Base-by-base conservation (phyloP, 2,329 filamentous ascomycete species). In the Neopestalotiopsis sp. region DNA sequence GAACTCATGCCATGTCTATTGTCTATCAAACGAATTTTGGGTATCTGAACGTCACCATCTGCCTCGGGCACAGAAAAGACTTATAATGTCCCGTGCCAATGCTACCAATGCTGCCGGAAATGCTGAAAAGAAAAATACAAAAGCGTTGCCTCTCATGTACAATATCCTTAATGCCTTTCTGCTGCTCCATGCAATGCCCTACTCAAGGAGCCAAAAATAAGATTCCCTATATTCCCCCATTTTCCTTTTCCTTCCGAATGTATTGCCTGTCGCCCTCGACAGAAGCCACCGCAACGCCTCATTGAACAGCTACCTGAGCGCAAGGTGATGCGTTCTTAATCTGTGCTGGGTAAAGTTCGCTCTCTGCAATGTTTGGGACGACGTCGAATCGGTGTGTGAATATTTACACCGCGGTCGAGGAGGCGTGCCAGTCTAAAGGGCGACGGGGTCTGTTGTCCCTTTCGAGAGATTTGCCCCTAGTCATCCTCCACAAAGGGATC, bases 401-500 rank as follows among this genome's bases (percentile, higher is more conserved):
- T 64, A 32, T 64, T 64, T 38, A 32, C 61, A 20, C 24, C 45
- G 14, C 28, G 42, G 14, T 56, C 42, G 14, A 66, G 45, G 24
- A 56, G 63, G 28, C 42, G 17, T 13, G 42, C 63, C 28, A 56
- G 13, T 56, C 9, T 58, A 30, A 38, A 56, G 10, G 63, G 63
- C 40, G 49, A 49, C 2, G 57, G 34, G n/a, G 45, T 30, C 17
- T 59, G 10, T 45, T 49, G 73, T 40, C 66, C 57, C 70, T 4
- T 58, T 56, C 63, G 30, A 30, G 63, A 49, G 72, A 66, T 65
- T 63, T 56, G 53, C 66, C 63, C 67, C 70, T 77, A 74, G 69
- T 72, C 69, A 57, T 75, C 70, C 71, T 79, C 80, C 63, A 78
- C 70, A 73, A 84, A 85, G 14, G 83, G 82, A 71, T 87, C 86